phyloP scores from a whole-genome alignment of 371 early-diverging fungal genomes.

The Mortierella sp. region DNA sequence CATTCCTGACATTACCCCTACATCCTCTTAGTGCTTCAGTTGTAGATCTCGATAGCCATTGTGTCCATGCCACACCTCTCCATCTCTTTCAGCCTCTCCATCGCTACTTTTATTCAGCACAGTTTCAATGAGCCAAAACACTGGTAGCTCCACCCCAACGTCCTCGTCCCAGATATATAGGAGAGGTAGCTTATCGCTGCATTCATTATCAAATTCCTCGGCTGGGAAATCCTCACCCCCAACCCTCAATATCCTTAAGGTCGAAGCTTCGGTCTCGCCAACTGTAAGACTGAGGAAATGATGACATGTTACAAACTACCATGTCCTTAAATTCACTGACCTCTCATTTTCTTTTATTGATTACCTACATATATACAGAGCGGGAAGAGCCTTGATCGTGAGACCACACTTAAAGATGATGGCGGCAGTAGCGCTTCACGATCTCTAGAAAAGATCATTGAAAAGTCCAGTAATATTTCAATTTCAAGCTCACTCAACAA shows the following conservation, averaged over 20 bases:
- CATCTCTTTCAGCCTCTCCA: not conserved
- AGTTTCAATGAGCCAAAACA: slow-evolving; percentile 13
- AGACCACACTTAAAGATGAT: not conserved
- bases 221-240: slow-evolving; percentile 4
- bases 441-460: slow-evolving; percentile 36
- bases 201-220: slow-evolving; percentile 3
- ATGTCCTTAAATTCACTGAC: not conserved
- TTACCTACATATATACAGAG: not conserved
- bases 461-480: slow-evolving; percentile 27
- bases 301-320: not conserved
- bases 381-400: not conserved
- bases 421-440: slow-evolving; percentile 22
- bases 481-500: slow-evolving; percentile 5
- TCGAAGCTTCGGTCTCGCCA: slow-evolving; percentile 23
- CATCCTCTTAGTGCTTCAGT: too few relatives aligned
- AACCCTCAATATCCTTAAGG: slow-evolving; percentile 21
- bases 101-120: not conserved
- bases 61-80: not conserved
- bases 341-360: not conserved
- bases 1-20: too few relatives aligned
- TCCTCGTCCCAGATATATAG: not conserved
- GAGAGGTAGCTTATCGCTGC: slow-evolving; percentile 12
- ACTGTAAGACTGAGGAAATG: slow-evolving; percentile 8
- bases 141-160: not conserved
- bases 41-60: too few relatives aligned